These are phyloP conservation scores for Populus trichocarpa DNA, from an alignment of 441 rosid species.

Conservation along the genomic window DNA sequence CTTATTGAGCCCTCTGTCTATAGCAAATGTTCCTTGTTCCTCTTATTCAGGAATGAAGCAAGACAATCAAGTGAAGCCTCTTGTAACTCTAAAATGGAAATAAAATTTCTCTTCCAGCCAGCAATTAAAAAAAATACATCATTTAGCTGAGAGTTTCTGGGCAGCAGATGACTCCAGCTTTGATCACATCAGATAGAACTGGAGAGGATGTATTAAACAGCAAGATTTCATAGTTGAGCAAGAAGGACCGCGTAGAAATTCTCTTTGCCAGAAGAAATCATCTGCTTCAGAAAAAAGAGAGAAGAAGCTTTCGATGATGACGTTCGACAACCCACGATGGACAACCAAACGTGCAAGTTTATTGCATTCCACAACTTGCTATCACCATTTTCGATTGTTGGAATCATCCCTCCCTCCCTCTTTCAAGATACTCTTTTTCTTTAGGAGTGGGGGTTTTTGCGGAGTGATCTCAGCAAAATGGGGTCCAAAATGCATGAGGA, in stretches of 20 bases:
- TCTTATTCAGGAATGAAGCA: too few species aligned
- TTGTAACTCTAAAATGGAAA: too few species aligned
- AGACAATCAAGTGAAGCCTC: too few species aligned
- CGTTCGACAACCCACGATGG: not conserved
- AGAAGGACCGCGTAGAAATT: too few species aligned
- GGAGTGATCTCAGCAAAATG: constrained; percentile 13
- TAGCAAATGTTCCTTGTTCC: too few species aligned
- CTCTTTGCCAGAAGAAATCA: not conserved
- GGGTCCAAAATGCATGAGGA: not conserved
- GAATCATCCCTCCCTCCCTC: not conserved
- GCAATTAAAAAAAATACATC: too few species aligned
- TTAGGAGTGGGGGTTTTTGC: not conserved
- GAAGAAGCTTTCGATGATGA: not conserved
- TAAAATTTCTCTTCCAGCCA: too few species aligned
- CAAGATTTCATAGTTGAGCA: not conserved
- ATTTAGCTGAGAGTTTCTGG: not conserved
- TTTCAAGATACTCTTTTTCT: not conserved
- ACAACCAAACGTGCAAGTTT: not conserved
- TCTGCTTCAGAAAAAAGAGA: not conserved
- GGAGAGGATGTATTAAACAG: not conserved
- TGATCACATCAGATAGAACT: not conserved
- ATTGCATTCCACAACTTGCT: not conserved
- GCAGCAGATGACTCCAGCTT: not conserved
- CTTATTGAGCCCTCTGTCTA: not conserved
- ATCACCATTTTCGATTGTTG: not conserved